phyloP scores from a whole-genome alignment of 2,329 filamentous ascomycete genomes.

The Penicillium sp. region DNA sequence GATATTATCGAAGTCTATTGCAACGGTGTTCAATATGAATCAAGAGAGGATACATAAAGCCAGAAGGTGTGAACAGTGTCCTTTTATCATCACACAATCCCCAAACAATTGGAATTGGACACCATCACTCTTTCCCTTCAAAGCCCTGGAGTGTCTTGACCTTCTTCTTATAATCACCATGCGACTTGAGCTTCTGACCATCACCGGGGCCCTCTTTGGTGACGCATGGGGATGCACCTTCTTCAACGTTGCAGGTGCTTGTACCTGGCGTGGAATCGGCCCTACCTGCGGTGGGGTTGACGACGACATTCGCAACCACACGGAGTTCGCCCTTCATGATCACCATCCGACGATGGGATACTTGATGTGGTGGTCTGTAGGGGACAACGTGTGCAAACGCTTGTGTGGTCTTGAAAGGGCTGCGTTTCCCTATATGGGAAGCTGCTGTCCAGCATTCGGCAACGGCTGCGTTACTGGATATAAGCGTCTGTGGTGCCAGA shows the following conservation, averaged over 20 bases:
- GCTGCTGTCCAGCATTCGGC: constrained; percentile 9
- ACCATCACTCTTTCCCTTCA: neutral
- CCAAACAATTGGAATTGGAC: neutral
- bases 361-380: constrained; percentile 11
- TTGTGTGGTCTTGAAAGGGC: neutral
- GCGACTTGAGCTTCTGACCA: neutral
- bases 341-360: neutral
- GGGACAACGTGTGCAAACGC: constrained; percentile 1
- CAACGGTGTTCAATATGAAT: neutral
- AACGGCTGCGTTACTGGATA: constrained; percentile 10
- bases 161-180: neutral
- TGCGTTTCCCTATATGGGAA: neutral
- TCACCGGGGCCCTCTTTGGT: neutral
- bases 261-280: neutral
- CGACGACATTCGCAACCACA: neutral
- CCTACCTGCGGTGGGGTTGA: neutral
- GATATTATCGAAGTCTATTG: neutral
- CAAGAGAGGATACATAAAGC: neutral
- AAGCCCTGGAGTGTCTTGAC: too few relatives aligned
- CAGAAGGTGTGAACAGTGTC: neutral
- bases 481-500: constrained; percentile 15
- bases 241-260: neutral
- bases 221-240: neutral
- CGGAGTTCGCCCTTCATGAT: neutral
- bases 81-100: too few relatives aligned